A percentile compares a stretch with the other conserved stretches of the same genome.
Conservation (phyloP, 768 basidiomycete species). For the Kwoniella bestiolae region DNA sequence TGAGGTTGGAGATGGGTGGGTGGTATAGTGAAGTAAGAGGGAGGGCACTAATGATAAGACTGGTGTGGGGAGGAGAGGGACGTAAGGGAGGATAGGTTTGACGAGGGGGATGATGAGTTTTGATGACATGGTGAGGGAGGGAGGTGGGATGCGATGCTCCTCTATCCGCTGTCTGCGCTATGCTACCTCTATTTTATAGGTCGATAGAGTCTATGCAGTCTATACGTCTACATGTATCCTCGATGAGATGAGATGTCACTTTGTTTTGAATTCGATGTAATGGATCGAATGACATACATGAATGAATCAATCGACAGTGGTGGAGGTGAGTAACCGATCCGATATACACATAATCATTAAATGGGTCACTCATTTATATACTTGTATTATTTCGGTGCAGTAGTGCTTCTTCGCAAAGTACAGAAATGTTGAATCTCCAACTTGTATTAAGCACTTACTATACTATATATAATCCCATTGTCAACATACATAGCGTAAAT, state of each 20-base stretch:
- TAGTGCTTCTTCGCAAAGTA: no score
- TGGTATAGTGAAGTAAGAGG: conserved; percentile 23
- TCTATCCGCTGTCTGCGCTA: no score
- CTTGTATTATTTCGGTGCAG: no score
- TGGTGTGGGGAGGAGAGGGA: conserved; percentile 31
- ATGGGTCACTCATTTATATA: not conserved
- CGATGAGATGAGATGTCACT: not conserved
- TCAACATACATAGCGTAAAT: not conserved
- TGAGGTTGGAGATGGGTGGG: conserved; percentile 30
- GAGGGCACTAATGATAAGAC: conserved; percentile 28
- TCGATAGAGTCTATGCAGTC: no score
- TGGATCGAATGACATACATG: no score
- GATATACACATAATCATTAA: no score
- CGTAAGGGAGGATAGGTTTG: conserved; percentile 19
- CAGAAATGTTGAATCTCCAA: not conserved
- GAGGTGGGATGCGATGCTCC: not conserved
- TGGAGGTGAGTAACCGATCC: conserved; percentile 5
- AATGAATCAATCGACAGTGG: conserved; percentile 9
- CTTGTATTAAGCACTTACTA: not conserved
- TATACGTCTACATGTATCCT: no score
- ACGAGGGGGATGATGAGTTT: conserved; percentile 22
- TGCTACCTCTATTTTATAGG: no score
- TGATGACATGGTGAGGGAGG: conserved; percentile 10
- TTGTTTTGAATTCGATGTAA: not conserved
- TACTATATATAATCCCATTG: not conserved